These are phyloP conservation scores for Umbelopsis sp. DNA, from an alignment of 192 early-diverging fungal genomes.

Conservation along the genomic window DNA sequence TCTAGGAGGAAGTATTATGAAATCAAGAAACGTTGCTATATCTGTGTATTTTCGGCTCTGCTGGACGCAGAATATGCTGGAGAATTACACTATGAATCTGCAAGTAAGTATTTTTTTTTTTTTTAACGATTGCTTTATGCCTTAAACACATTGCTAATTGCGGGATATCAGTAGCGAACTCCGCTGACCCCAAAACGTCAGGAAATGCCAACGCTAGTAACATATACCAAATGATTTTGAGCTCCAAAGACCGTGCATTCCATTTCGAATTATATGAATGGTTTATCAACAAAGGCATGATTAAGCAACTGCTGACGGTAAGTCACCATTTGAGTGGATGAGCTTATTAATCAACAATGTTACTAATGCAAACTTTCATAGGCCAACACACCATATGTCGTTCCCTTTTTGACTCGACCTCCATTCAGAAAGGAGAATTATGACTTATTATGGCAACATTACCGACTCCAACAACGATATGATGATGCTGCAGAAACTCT, in stretches of 20 bases:
- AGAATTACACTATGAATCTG: background rate
- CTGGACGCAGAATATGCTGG: conserved; percentile 8
- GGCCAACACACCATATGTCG: conserved; percentile 29
- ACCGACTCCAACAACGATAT: conserved; percentile 15
- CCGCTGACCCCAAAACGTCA: conserved; percentile 16
- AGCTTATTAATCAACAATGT: conserved; percentile 22
- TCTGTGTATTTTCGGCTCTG: conserved; percentile 31
- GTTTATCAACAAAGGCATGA: conserved; percentile 21
- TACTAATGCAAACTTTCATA: conserved; percentile 47
- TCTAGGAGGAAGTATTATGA: conserved; percentile 41
- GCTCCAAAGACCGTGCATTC: conserved; percentile 25
- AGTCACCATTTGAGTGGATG: conserved; percentile 68
- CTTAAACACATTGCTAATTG: background rate
- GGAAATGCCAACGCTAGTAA: conserved; percentile 31
- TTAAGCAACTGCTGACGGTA: conserved; percentile 19
- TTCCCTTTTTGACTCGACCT: conserved; percentile 27
- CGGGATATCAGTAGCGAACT: background rate
- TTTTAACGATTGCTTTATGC: too few relatives aligned
- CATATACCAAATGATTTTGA: conserved; percentile 14
- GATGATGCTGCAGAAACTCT: conserved; percentile 34
- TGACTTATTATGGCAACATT: conserved; percentile 29
- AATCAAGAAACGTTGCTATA: conserved; percentile 45
- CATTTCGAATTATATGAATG: conserved; percentile 35
- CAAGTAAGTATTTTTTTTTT: background rate
- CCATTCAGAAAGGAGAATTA: background rate